Conservation (phyloP, 345 rosid genomes). For the Streptanthus diversifolius region DNA sequence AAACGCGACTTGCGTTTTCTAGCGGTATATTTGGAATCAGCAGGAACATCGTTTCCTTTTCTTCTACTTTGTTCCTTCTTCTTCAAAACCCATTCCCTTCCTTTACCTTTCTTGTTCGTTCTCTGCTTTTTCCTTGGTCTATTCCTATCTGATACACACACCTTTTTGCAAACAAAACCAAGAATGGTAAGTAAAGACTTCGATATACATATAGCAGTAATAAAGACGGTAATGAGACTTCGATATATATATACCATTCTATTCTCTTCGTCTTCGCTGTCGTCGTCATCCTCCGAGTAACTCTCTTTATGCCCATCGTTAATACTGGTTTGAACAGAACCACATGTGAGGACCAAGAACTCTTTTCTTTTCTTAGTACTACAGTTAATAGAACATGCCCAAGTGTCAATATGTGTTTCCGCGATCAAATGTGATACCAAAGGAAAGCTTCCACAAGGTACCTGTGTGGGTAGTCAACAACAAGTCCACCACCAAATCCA, state of each 20-base stretch:
- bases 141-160: slow-evolving; percentile 58
- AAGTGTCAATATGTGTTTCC: neutral
- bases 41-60: slow-evolving; percentile 75
- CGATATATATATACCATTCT: slow-evolving; percentile 36
- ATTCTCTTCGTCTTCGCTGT: slow-evolving; percentile 59
- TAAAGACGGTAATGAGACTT: neutral
- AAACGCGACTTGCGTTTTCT: slow-evolving; percentile 77
- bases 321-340: slow-evolving; percentile 51
- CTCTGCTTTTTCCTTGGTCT: slow-evolving; percentile 84
- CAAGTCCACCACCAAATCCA: slow-evolving; percentile 93
- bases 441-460: slow-evolving; percentile 20
- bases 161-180: slow-evolving; percentile 35
- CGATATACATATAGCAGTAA: neutral
- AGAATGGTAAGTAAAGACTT: neutral
- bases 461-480: slow-evolving; percentile 94
- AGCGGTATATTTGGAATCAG: slow-evolving; percentile 73
- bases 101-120: slow-evolving; percentile 56
- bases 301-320: slow-evolving; percentile 47
- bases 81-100: slow-evolving; percentile 70
- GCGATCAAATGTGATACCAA: neutral
- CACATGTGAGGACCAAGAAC: slow-evolving; percentile 80
- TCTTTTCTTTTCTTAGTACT: slow-evolving; percentile 84
- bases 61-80: slow-evolving; percentile 87
- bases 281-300: slow-evolving; percentile 57
- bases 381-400: slow-evolving; percentile 12